Percentiles rank a stretch among this genome's conserved stretches.
phyloP scores from a whole-genome alignment of 352 stramenopile genomes.

The Pythium rhizo-oryzae region DNA sequence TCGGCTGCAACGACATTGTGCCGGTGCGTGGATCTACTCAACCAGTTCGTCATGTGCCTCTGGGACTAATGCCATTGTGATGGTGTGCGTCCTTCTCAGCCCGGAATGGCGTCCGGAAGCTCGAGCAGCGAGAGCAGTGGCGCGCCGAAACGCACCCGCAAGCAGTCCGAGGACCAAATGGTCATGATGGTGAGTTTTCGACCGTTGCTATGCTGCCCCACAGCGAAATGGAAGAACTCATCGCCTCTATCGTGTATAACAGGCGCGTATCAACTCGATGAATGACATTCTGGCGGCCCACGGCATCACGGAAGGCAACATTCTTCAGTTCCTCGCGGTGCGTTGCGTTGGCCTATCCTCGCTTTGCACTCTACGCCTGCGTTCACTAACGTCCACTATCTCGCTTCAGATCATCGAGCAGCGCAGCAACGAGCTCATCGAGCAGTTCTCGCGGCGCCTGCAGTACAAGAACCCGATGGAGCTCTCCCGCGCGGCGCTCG shows the following conservation, averaged over 20 bases:
- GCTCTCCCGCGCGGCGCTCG: conserved; percentile 52
- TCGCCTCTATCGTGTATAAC: background rate
- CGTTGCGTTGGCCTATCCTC: background rate
- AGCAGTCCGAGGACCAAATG: conserved; percentile 77
- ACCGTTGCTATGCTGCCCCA: background rate
- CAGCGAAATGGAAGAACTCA: background rate
- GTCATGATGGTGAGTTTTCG: conserved; percentile 65
- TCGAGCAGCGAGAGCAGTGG: conserved; percentile 34
- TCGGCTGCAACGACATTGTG: conserved; percentile 83
- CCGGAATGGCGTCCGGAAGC: conserved; percentile 29
- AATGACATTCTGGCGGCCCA: conserved; percentile 80
- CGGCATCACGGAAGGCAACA: conserved; percentile 80
- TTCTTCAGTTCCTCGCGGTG: conserved; percentile 81
- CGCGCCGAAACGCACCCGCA: conserved; percentile 48
- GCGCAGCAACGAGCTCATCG: conserved; percentile 77
- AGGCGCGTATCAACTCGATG: conserved; percentile 86
- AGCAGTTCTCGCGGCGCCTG: conserved; percentile 71
- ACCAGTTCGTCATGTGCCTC: too few species aligned
- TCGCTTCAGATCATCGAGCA: conserved; percentile 74
- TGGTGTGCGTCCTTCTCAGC: background rate
- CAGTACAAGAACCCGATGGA: conserved; percentile 72
- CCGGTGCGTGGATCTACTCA: conserved; percentile 53
- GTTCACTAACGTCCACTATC: too few species aligned
- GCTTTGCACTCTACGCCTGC: too few species aligned
- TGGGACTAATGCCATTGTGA: too few species aligned